These are phyloP conservation scores for Chrysosporium keratinophilum DNA, from an alignment of 2,329 filamentous ascomycete genomes.

Conservation along the genomic window DNA sequence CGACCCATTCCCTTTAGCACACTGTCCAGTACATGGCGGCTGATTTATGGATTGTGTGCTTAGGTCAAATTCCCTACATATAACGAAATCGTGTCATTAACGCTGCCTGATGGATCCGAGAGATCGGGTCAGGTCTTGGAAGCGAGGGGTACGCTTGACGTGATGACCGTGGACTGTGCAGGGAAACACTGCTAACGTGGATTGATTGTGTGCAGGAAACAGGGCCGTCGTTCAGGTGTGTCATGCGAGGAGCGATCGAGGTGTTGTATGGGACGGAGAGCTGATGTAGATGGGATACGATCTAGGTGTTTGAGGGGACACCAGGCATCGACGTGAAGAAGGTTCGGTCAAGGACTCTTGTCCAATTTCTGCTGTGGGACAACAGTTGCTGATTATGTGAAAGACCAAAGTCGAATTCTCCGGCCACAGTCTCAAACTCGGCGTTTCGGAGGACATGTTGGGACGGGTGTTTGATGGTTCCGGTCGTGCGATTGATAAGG, in stretches of 20 bases:
- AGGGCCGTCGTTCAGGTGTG: slow-evolving; percentile 87
- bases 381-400: slow-evolving; percentile 18
- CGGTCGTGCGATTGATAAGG: slow-evolving; percentile 95
- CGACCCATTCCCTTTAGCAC: background rate
- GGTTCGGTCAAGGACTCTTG: slow-evolving; percentile 43
- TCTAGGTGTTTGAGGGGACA: slow-evolving; percentile 91
- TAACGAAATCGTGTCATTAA: slow-evolving; percentile 96
- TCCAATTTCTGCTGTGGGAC: background rate
- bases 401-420: slow-evolving; percentile 97
- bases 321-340: slow-evolving; percentile 97
- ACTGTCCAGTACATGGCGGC: background rate
- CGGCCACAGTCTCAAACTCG: slow-evolving; percentile 92
- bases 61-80: slow-evolving; percentile 95
- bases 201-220: slow-evolving; percentile 51
- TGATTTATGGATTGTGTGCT: background rate
- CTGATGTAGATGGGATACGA: slow-evolving; percentile 7
- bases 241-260: background rate
- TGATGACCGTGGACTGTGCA: background rate
- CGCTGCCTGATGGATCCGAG: slow-evolving; percentile 87
- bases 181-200: slow-evolving; percentile 1
- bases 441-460: slow-evolving; percentile 98
- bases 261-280: background rate
- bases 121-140: slow-evolving; percentile 93
- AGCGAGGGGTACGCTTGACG: slow-evolving; percentile 63
- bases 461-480: slow-evolving; percentile 98